Evolutionary conservation across 345 rosid genomes (phyloP), one percentile per base, ranked within the genome.

Genomic region (Cochlearia excelsa): DNA sequence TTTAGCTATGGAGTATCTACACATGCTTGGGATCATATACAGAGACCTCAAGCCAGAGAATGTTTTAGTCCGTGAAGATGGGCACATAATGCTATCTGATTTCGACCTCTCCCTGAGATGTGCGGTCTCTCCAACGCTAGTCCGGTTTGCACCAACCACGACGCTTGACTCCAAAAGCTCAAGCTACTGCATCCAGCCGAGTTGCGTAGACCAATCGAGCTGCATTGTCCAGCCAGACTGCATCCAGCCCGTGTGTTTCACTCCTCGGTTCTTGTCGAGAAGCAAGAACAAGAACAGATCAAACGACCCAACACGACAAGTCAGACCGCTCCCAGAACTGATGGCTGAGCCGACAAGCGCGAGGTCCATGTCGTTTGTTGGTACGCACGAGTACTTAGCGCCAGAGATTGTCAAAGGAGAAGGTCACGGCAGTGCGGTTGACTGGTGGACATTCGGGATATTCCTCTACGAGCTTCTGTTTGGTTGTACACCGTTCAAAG

Each of bases 381-480:
- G 23, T 16, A 16, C 23, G 23, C 23, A 16, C 23, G 23, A 16
- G 23, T 16, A 16, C 23, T 67, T 88, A 61, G 96, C 96, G 5
- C 96, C 96, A 10, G 96, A 88, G 67, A 82, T 86, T 53, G 81
- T 88, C 64, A 86, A 81, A 65, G 88, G 95, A 45, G 90, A 89
- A 74, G 97, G 97, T 28, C 97, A 86, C 1, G 95, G 92, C 30
- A 83, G 92, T 54, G 95, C 95, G 2, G 95, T 86, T 2, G 97
- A 89, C 61, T 89, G 97, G 97, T 89, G 95, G 97, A 86, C 92
- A 0, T 84, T 84, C 27, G 97, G 97, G 72, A 80, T 86, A 9
- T 86, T 89, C 64, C 81, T 89, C 0, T 83, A 86, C 23, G 97
- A 89, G 78, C 95, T 89, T 62, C 48, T 89, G 58, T 90, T 79